Conservation (phyloP, 306 rosid species). For the Cucurbita argyrosperma region DNA sequence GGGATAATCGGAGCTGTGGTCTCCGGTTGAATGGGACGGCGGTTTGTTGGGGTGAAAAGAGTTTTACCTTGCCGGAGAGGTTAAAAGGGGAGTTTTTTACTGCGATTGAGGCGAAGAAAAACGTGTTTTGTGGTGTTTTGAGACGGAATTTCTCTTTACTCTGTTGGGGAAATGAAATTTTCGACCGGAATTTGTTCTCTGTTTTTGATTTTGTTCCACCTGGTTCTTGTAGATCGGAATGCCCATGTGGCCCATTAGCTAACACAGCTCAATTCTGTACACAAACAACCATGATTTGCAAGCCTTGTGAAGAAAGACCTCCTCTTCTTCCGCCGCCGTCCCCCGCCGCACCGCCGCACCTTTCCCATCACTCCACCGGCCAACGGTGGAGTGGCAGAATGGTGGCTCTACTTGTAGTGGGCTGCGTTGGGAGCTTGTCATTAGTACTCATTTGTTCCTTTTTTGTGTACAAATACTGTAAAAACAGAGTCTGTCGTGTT, state of each 20-base stretch:
- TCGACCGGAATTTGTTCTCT: conserved; percentile 13
- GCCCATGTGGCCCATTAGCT: conserved; percentile 21
- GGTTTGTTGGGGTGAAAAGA: conserved; percentile 61
- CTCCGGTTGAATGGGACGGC: conserved; percentile 18
- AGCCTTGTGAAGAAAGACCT: conserved; percentile 7
- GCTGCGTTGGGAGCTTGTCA: conserved; percentile 52
- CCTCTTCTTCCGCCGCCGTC: not conserved
- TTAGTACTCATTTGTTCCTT: conserved; percentile 25
- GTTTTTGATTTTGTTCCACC: conserved; percentile 52
- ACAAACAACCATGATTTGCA: conserved; percentile 21
- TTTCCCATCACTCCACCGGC: not conserved
- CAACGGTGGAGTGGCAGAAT: conserved; percentile 34
- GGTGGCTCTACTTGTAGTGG: conserved; percentile 66
- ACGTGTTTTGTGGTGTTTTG: conserved; percentile 53
- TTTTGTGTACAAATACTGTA: conserved; percentile 30
- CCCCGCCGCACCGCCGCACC: not conserved
- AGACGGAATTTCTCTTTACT: conserved; percentile 22
- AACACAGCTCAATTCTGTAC: conserved; percentile 16
- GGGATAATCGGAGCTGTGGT: conserved; percentile 55
- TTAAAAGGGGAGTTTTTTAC: conserved; percentile 20
- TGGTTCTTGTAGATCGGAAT: conserved; percentile 44
- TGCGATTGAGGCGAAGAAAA: conserved; percentile 41
- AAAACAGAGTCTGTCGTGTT: conserved; percentile 36
- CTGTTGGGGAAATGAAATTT: conserved; percentile 54
- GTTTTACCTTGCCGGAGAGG: conserved; percentile 35